phyloP scores from a whole-genome alignment of 495 filamentous ascomycete species.

The Hyaloscypha bicolor region DNA sequence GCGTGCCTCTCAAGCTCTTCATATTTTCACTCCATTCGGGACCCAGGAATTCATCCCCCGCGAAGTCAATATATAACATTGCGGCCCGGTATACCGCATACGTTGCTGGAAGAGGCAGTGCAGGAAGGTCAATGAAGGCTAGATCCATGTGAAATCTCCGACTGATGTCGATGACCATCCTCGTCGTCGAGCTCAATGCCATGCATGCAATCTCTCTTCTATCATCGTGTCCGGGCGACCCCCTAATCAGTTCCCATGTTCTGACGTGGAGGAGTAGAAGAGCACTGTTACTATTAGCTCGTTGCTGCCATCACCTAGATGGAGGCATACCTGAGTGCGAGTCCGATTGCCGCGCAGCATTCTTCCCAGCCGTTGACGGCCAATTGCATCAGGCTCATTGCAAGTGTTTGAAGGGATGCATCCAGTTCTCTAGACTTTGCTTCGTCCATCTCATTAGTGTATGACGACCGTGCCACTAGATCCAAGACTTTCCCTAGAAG shows the following conservation, averaged over 20 bases:
- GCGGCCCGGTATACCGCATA: conserved; percentile 20
- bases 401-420: conserved; percentile 11
- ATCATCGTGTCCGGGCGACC: not conserved
- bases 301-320: not conserved
- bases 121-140: conserved; percentile 20
- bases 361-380: conserved; percentile 29
- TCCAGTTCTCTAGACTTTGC: conserved; percentile 9
- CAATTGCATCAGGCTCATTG: conserved; percentile 16
- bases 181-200: conserved; percentile 22
- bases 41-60: conserved; percentile 18
- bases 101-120: conserved; percentile 23
- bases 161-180: conserved; percentile 28
- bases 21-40: conserved; percentile 19
- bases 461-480: conserved; percentile 10
- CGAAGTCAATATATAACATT: conserved; percentile 25
- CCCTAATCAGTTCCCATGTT: conserved; percentile 9
- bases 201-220: conserved; percentile 14
- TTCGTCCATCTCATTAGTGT: conserved; percentile 7
- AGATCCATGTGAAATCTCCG: conserved; percentile 22
- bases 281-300: conserved; percentile 14
- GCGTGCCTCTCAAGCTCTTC: conserved; percentile 17
- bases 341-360: conserved; percentile 28
- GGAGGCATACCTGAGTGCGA: conserved; percentile 18
- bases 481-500: conserved; percentile 19
- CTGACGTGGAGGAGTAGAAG: conserved; percentile 21